Percentiles rank a stretch among this genome's conserved stretches.
These are phyloP conservation scores for Scytalidium lignicola DNA, from an alignment of 2,329 filamentous ascomycete genomes.

Conservation along the genomic window DNA sequence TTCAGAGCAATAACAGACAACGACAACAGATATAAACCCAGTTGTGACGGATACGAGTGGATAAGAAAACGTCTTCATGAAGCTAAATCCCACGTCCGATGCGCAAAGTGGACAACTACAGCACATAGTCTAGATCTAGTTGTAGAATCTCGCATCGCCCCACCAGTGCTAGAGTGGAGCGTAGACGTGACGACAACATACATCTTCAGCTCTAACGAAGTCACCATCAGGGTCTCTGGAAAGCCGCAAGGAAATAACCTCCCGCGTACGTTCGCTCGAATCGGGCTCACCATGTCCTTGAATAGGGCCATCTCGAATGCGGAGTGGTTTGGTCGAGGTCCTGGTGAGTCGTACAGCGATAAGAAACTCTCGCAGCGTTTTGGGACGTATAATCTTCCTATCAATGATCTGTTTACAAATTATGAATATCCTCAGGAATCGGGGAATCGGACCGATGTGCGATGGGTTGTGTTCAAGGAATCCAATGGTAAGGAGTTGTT, in stretches of 20 bases:
- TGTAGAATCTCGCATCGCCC: constrained; percentile 51
- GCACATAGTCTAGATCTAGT: constrained; percentile 33
- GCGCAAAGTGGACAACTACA: constrained; percentile 19
- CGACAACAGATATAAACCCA: constrained; percentile 41
- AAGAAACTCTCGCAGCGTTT: constrained; percentile 56
- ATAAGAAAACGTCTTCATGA: constrained; percentile 40
- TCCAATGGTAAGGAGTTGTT: constrained; percentile 30
- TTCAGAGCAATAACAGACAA: constrained; percentile 65
- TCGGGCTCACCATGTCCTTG: constrained; percentile 52
- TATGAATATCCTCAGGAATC: constrained; percentile 67
- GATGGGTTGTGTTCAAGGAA: constrained; percentile 48
- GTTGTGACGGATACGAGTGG: constrained; percentile 54
- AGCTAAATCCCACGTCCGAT: constrained; percentile 37
- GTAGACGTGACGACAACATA: constrained; percentile 48
- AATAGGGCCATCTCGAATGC: constrained; percentile 32
- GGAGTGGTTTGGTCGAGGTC: constrained; percentile 64
- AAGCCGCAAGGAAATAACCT: constrained; percentile 42
- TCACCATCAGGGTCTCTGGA: constrained; percentile 46
- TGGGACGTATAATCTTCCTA: constrained; percentile 43
- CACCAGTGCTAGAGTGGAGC: constrained; percentile 59
- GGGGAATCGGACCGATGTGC: constrained; percentile 58
- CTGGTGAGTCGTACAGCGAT: constrained; percentile 62
- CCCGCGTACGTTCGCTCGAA: constrained; percentile 54
- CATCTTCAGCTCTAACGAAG: constrained; percentile 42
- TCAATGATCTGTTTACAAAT: constrained; percentile 50